These are phyloP conservation scores for Apiotrichum laibachii DNA, from an alignment of 1,284 basidiomycete species.

Conservation along the genomic window DNA sequence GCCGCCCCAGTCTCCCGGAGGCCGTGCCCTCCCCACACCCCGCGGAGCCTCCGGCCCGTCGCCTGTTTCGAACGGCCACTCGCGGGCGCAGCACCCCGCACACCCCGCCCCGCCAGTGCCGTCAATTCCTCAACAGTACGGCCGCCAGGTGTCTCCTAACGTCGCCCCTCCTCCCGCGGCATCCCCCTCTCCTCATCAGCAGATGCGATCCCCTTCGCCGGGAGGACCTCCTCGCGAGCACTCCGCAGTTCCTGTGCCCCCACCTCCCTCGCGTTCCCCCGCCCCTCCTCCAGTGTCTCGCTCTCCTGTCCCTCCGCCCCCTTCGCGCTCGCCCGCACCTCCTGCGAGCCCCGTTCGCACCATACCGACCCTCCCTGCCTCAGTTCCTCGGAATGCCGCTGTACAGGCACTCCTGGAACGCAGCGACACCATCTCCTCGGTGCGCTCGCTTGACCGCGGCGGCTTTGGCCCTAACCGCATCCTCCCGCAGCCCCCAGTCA, in stretches of 20 bases:
- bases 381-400: slow-evolving; percentile 6
- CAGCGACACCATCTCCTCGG: slow-evolving; percentile 46
- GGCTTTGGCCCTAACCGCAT: slow-evolving; percentile 32
- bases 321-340: neutral
- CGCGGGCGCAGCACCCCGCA: neutral
- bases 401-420: slow-evolving; percentile 31
- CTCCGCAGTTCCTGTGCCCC: neutral
- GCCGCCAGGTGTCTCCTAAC: slow-evolving; percentile 29
- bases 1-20: neutral
- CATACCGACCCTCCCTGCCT: neutral
- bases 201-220: neutral
- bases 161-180: slow-evolving; percentile 3
- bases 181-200: neutral
- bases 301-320: neutral
- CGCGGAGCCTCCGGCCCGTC: slow-evolving; percentile 1
- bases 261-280: neutral
- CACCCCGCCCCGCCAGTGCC: neutral
- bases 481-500: slow-evolving; percentile 44
- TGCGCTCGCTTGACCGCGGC: slow-evolving; percentile 45
- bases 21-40: slow-evolving; percentile 3
- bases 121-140: slow-evolving; percentile 1
- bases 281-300: neutral
- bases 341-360: neutral
- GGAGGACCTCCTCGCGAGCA: neutral
- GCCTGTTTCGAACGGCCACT: neutral